Percentiles rank a stretch among this genome's conserved stretches.
Evolutionary conservation across 2,329 filamentous ascomycete species (phyloP).

Genomic region (Nemania abortiva): DNA sequence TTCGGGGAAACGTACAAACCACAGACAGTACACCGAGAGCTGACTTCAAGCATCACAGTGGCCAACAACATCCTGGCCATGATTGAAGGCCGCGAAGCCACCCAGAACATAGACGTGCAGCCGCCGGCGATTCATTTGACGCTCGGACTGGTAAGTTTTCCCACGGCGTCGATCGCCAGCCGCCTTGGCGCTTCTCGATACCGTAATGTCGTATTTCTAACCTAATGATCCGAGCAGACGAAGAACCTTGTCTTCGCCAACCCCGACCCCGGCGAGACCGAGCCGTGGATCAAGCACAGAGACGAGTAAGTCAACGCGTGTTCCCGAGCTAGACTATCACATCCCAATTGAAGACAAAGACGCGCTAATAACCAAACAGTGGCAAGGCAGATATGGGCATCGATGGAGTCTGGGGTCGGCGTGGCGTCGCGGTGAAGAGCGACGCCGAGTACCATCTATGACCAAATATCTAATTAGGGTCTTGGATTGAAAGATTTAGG

Average conservation of each 20-base stretch:
- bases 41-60: conserved; percentile 42
- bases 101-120: conserved; percentile 48
- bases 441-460: conserved; percentile 50
- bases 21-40: background rate
- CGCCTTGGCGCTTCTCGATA: background rate
- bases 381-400: conserved; percentile 51
- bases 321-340: background rate
- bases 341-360: background rate
- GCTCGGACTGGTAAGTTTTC: conserved; percentile 51
- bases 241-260: conserved; percentile 52
- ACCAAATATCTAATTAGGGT: background rate
- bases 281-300: conserved; percentile 47
- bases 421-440: conserved; percentile 46
- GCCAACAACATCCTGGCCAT: conserved; percentile 59
- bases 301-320: conserved; percentile 48
- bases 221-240: conserved; percentile 36
- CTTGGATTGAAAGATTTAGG: background rate
- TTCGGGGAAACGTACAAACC: background rate
- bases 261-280: conserved; percentile 47
- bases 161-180: background rate
- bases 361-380: conserved; percentile 36
- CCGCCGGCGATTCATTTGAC: conserved; percentile 58
- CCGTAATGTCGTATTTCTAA: background rate
- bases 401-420: conserved; percentile 48
- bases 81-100: conserved; percentile 52